These are phyloP conservation scores for Neophaeococcomyces aloes DNA, from an alignment of 2,329 filamentous ascomycete species.

Conservation along the genomic window DNA sequence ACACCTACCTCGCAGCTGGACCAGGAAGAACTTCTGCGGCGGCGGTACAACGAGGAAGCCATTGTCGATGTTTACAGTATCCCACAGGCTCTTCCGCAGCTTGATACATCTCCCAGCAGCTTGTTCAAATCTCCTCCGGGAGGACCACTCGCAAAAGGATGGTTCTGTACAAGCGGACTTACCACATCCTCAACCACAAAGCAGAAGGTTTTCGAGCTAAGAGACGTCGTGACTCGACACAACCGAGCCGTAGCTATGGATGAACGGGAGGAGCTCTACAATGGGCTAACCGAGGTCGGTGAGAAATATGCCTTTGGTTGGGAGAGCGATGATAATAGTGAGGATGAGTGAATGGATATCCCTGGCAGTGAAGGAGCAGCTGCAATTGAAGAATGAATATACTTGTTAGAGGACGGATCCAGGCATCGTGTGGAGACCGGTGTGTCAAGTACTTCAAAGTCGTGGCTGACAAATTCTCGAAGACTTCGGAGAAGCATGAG, in stretches of 20 bases:
- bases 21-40: slow-evolving; percentile 15
- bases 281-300: slow-evolving; percentile 68
- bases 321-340: slow-evolving; percentile 31
- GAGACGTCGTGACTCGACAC: slow-evolving; percentile 50
- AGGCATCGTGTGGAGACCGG: too few species aligned
- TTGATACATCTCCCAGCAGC: slow-evolving; percentile 74
- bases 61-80: slow-evolving; percentile 18
- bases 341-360: slow-evolving; percentile 22
- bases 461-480: too few species aligned
- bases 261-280: slow-evolving; percentile 73
- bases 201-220: slow-evolving; percentile 54
- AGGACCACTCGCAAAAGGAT: slow-evolving; percentile 36
- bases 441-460: too few species aligned
- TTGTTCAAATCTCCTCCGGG: slow-evolving; percentile 42
- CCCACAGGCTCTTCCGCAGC: slow-evolving; percentile 50
- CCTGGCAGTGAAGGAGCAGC: not conserved
- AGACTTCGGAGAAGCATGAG: too few species aligned
- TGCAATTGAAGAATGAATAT: not conserved
- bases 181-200: slow-evolving; percentile 68
- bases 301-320: slow-evolving; percentile 55
- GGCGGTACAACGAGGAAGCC: slow-evolving; percentile 16
- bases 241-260: slow-evolving; percentile 57
- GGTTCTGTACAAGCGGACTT: slow-evolving; percentile 10
- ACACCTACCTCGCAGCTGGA: slow-evolving; percentile 8
- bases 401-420: too few species aligned